A percentile compares a stretch with the other conserved stretches of the same genome.
Conservation (phyloP, 331 rosid species). For the Rhamnella rubrinervis region DNA sequence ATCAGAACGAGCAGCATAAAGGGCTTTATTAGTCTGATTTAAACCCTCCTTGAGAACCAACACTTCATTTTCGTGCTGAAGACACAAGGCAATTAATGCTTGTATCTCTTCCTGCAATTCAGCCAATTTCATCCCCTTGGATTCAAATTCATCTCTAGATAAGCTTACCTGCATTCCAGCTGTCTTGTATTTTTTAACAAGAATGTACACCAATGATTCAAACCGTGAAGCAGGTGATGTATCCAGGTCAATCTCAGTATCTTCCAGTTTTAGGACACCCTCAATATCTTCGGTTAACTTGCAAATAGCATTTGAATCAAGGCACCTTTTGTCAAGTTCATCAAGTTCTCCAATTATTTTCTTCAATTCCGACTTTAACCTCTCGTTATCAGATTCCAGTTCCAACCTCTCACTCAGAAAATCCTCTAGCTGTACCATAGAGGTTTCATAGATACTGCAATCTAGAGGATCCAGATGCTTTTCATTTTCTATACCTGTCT, state of each 20-base stretch:
- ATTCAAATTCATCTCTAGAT: conserved; percentile 46
- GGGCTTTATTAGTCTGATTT: conserved; percentile 64
- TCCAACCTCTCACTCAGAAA: conserved; percentile 50
- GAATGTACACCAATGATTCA: conserved; percentile 54
- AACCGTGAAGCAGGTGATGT: conserved; percentile 52
- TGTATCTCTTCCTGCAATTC: conserved; percentile 60
- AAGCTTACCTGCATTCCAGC: conserved; percentile 53
- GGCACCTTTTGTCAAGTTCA: conserved; percentile 56
- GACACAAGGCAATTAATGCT: conserved; percentile 39
- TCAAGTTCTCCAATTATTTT: conserved; percentile 53
- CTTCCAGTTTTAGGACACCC: conserved; percentile 49
- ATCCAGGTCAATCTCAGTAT: conserved; percentile 32
- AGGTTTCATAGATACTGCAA: conserved; percentile 48
- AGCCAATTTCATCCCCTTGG: conserved; percentile 47
- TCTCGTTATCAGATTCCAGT: conserved; percentile 50
- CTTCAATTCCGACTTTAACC: conserved; percentile 63
- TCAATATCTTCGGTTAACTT: conserved; percentile 62
- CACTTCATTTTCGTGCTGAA: conserved; percentile 72
- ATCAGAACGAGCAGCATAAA: conserved; percentile 48
- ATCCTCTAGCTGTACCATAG: conserved; percentile 54
- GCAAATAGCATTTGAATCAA: conserved; percentile 50
- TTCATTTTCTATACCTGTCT: conserved; percentile 36
- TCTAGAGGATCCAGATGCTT: conserved; percentile 54
- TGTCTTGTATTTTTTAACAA: conserved; percentile 67
- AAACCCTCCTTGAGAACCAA: conserved; percentile 74